phyloP scores from a whole-genome alignment of 176 grass and related monocot genomes.

The Bothriochloa decipiens region DNA sequence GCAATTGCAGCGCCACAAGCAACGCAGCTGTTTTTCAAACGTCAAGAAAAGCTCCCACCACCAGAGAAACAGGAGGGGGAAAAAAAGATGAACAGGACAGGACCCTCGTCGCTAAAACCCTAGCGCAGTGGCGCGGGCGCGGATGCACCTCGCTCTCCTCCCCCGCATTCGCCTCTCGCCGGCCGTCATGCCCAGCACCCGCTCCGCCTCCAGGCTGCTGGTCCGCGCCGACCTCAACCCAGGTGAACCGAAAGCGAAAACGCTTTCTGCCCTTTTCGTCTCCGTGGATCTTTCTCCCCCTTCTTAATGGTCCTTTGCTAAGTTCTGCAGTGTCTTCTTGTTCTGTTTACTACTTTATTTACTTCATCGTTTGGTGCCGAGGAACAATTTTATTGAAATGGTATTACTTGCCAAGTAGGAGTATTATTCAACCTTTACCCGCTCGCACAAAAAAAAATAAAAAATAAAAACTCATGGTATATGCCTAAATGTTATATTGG shows the following conservation, averaged over 20 bases:
- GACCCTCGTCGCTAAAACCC: constrained; percentile 4
- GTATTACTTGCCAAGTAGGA: background rate
- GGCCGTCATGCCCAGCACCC: constrained; percentile 31
- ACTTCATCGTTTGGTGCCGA: background rate
- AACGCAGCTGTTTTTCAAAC: background rate
- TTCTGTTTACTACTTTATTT: background rate
- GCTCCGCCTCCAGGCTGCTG: constrained; percentile 42
- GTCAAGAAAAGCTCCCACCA: background rate
- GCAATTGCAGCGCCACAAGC: constrained; percentile 16
- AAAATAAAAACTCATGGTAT: too few species aligned
- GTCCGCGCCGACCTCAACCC: constrained; percentile 27
- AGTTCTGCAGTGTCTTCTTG: background rate
- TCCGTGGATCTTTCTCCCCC: too few species aligned
- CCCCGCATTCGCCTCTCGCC: constrained; percentile 26
- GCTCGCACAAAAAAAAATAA: too few species aligned
- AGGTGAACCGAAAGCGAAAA: background rate
- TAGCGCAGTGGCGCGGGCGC: constrained; percentile 16
- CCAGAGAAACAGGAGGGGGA: background rate
- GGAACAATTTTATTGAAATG: background rate
- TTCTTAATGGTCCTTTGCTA: background rate
- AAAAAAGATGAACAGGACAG: background rate
- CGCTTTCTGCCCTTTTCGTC: background rate
- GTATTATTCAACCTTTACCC: too few species aligned
- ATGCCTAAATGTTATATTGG: too few species aligned
- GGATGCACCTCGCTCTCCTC: constrained; percentile 24